Evolutionary conservation across 805 yeast species (phyloP), one percentile per base, ranked within the genome.

Genomic region (Starmerella stigmatis): DNA sequence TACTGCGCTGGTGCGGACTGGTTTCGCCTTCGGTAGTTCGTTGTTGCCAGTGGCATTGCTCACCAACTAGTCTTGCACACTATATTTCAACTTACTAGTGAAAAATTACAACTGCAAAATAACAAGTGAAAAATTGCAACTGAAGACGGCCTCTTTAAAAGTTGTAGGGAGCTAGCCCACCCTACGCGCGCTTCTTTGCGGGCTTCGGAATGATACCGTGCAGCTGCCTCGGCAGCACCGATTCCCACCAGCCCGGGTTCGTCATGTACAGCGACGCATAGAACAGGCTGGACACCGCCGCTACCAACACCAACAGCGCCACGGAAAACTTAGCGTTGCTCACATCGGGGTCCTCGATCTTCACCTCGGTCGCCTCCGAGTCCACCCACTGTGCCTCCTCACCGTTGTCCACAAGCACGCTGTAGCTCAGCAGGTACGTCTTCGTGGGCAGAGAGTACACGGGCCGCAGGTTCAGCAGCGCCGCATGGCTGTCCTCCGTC

Each of bases 291-390:
- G 67, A 78, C 23, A 78, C 43, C 16, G 78, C 61, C 19, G 64
- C 71, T 3, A 67, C 54, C 46, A 84, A 64, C 21, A 82, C 53
- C 13, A 75, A 42, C 59, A 78, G 81, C 52, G 81, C 61, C 47
- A 85, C 59, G 57, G 86, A 73, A 32, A 32, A 32, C 63, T 79
- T 77, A 12, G 80, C 78, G 44, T 79, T 52, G 0, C 94, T 79
- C 55, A 86, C 67, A 46, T 79, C 72, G 29, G 72, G 73, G 56
- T 86, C 94, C 10, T 63, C 63, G 46, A 86, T 73, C 19, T 67
- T 61, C 36, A 82, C 65, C 13, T 56, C 52, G 10, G 46, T 42
- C 31, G 48, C 50, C 45, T 45, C 54, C 29, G 57, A 45, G 32
- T 50, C 52, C 22, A 52, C 39, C 52, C 51, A 50, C 41, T 49